Conservation (phyloP, 192 early-diverging fungal species). For the Rhizophagus prolifer region DNA sequence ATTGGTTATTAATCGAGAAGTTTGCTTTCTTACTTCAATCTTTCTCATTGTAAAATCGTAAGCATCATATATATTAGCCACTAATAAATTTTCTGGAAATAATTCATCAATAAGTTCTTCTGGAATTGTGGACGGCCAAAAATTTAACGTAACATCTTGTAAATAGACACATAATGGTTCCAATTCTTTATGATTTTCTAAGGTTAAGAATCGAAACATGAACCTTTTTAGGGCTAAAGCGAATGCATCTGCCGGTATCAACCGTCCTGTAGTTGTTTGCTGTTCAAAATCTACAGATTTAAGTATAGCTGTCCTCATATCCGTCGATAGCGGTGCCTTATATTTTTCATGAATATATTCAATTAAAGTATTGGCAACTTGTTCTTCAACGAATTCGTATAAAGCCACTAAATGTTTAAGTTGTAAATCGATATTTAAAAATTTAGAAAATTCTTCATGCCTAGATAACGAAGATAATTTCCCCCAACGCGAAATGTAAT, state of each 20-base stretch:
- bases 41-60: not conserved
- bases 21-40: not conserved
- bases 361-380: constrained; percentile 3
- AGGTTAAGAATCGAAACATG: not conserved
- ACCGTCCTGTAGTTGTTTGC: not conserved
- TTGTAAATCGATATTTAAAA: not conserved
- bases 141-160: not conserved
- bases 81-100: not conserved
- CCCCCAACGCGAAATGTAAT: constrained; percentile 19
- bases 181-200: not conserved
- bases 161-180: not conserved
- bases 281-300: not conserved
- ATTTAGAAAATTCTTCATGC: not conserved
- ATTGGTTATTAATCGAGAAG: not conserved
- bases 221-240: constrained; percentile 2
- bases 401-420: constrained; percentile 23
- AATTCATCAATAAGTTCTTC: not conserved
- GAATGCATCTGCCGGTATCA: not conserved
- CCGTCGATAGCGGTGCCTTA: not conserved
- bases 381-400: constrained; percentile 23
- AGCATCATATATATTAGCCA: not conserved
- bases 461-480: not conserved
- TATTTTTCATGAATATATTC: constrained; percentile 18
- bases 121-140: not conserved
- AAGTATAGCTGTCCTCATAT: not conserved